phyloP scores from a whole-genome alignment of 2,329 filamentous ascomycete species.

The Gliomastix tumulicola region DNA sequence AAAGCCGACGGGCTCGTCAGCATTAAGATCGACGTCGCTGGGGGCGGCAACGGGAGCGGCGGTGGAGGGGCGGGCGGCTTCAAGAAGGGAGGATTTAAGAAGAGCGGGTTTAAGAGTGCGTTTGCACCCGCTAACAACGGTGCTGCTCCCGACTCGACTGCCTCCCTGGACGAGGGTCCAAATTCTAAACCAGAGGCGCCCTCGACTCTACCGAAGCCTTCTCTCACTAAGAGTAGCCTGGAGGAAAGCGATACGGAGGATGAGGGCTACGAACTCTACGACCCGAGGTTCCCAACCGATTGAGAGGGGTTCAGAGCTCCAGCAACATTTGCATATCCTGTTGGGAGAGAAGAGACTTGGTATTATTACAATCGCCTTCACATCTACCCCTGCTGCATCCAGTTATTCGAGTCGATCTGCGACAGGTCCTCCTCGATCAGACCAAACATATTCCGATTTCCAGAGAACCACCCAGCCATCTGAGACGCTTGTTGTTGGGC shows the following conservation, averaged over 20 bases:
- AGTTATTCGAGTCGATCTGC: slow-evolving; percentile 30
- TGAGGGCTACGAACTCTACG: slow-evolving; percentile 64
- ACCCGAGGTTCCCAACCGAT: slow-evolving; percentile 53
- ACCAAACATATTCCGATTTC: slow-evolving; percentile 58
- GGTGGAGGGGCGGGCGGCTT: slow-evolving; percentile 37
- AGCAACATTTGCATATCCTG: background rate
- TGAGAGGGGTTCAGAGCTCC: no score
- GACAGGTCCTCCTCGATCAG: slow-evolving; percentile 55
- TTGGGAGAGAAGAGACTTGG: background rate
- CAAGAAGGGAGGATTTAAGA: slow-evolving; percentile 70
- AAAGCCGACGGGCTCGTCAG: slow-evolving; percentile 63
- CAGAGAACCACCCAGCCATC: slow-evolving; percentile 55
- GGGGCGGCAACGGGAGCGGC: slow-evolving; percentile 14
- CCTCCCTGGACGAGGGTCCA: no score
- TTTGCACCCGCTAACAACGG: slow-evolving; percentile 48
- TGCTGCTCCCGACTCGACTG: background rate
- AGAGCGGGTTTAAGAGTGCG: slow-evolving; percentile 75
- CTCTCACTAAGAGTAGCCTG: slow-evolving; percentile 11
- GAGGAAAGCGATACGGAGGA: slow-evolving; percentile 60
- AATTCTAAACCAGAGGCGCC: no score
- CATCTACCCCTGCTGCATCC: slow-evolving; percentile 18
- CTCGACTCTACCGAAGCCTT: background rate
- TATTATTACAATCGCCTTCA: slow-evolving; percentile 6
- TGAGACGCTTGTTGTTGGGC: slow-evolving; percentile 27
- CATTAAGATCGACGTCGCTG: slow-evolving; percentile 48